Base-by-base conservation (phyloP, 192 early-diverging fungal species). In the Backusella parvicylindrica region DNA sequence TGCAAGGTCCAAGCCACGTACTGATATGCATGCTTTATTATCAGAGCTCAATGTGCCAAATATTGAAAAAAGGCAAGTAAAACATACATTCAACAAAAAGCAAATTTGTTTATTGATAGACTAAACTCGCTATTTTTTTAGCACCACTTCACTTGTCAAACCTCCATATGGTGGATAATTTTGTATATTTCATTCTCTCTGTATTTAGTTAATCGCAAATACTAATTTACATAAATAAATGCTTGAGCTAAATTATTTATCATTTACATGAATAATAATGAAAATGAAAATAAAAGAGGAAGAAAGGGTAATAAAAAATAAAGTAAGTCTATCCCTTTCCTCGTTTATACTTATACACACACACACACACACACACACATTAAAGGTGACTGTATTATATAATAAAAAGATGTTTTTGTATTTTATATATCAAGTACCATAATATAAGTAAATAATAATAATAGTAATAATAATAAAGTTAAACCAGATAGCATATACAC, bases 21-120 rank as follows among this genome's bases (percentile, higher is more conserved):
- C 71, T 12, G 77, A 78, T 36, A 73, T 78, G 65, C n/a, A 64
- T 2, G 15, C 71, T 30, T 18, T 78, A n/a, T 68, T 78, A 36
- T 66, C 60, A 18, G 60, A 65, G 23, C 43, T 78, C 2, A 73
- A 69, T 32, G 18, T 68, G 28, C 18, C 21, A 30, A 72, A 38
- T 50, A 21, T 67, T 28, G 53, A 41, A 36, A 35, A 74, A 49
- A 67, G 64, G 56, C 37, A 74, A 47, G 43, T 47, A 47, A 47
- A n/a, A n/a, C n/a, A n/a, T 6, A 47, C 43, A 47, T 5, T 47
- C n/a, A n/a, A 41, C 18, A 4, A 0, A 16, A n/a, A 47, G 43
- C n/a, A 47, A n/a, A n/a, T n/a, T 47, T 47, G 5, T 6, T 47
- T 47, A 41, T 5, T 47, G 43, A 47, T n/a, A 47, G 43, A 47